A percentile compares a stretch with the other conserved stretches of the same genome.
Conservation (phyloP, 192 early-diverging fungal species). For the Gryganskiella cystojenkinii region DNA sequence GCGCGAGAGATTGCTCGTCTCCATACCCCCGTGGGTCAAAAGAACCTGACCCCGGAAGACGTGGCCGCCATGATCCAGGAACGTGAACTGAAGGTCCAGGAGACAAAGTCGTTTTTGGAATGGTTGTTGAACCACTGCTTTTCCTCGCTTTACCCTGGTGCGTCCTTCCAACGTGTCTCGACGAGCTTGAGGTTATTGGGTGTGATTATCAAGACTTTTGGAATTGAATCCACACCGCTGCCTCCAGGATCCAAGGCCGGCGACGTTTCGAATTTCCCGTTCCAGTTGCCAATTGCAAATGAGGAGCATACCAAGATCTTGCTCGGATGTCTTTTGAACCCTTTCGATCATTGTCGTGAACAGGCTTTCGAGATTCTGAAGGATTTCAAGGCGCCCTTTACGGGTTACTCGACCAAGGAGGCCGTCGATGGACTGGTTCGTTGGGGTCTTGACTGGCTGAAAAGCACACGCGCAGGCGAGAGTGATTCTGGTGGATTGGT, state of each 20-base stretch:
- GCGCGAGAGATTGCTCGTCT: slow-evolving; percentile 48
- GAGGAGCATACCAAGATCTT: slow-evolving; percentile 63
- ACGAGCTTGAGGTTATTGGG: slow-evolving; percentile 66
- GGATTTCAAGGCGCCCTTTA: slow-evolving; percentile 72
- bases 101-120: slow-evolving; percentile 64
- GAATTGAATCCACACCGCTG: slow-evolving; percentile 58
- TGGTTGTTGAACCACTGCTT: slow-evolving; percentile 70
- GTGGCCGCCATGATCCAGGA: slow-evolving; percentile 16
- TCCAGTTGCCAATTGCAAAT: slow-evolving; percentile 60
- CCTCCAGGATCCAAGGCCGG: slow-evolving; percentile 56
- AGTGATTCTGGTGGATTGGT: slow-evolving; percentile 87
- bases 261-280: slow-evolving; percentile 62
- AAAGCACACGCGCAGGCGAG: slow-evolving; percentile 78
- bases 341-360: slow-evolving; percentile 81
- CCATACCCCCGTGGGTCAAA: slow-evolving; percentile 19
- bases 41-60: slow-evolving; percentile 18
- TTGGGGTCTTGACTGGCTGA: slow-evolving; percentile 70
- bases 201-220: slow-evolving; percentile 63
- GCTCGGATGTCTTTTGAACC: slow-evolving; percentile 68
- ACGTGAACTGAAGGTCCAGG: slow-evolving; percentile 52
- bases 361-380: slow-evolving; percentile 79
- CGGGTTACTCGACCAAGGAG: slow-evolving; percentile 60
- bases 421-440: slow-evolving; percentile 64
- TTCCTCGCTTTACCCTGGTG: slow-evolving; percentile 77
- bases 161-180: slow-evolving; percentile 76